These are phyloP conservation scores for Phytopythium mirpurense DNA, from an alignment of 352 stramenopile species.

Conservation along the genomic window DNA sequence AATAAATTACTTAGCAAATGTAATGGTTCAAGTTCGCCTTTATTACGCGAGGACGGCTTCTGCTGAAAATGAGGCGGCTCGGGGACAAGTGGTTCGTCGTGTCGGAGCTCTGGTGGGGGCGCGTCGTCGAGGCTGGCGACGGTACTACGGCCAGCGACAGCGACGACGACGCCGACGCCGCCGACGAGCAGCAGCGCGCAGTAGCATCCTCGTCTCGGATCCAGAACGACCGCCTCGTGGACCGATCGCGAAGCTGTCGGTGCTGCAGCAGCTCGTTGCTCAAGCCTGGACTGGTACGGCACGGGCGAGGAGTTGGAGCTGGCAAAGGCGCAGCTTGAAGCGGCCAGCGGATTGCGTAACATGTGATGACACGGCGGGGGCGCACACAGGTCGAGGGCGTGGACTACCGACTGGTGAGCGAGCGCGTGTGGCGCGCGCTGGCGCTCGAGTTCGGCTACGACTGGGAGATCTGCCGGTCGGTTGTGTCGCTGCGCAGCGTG, in stretches of 20 bases:
- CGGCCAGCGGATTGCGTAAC: neutral
- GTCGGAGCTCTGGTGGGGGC: slow-evolving; percentile 41
- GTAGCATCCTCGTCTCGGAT: slow-evolving; percentile 10
- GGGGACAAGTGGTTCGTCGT: slow-evolving; percentile 63
- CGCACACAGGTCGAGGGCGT: slow-evolving; percentile 31
- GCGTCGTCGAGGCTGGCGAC: slow-evolving; percentile 19
- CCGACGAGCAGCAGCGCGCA: neutral
- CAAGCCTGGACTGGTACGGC: slow-evolving; percentile 20
- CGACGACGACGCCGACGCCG: neutral
- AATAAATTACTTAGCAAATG: no score
- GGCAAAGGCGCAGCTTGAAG: neutral
- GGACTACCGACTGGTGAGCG: slow-evolving; percentile 60
- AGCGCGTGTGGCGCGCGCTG: slow-evolving; percentile 57
- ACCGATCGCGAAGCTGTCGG: slow-evolving; percentile 31
- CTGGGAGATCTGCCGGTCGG: slow-evolving; percentile 53
- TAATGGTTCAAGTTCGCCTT: no score
- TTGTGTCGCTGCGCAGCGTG: slow-evolving; percentile 25
- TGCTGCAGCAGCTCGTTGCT: slow-evolving; percentile 45
- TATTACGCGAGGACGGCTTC: no score
- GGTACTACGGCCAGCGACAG: neutral
- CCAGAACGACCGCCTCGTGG: slow-evolving; percentile 46
- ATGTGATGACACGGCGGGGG: neutral
- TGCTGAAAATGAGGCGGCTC: no score
- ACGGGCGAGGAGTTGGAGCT: neutral
- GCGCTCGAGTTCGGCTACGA: slow-evolving; percentile 55